Percentiles rank a stretch among this genome's conserved stretches.
These are phyloP conservation scores for Bruguiera hainesii DNA, from an alignment of 441 rosid genomes.

Conservation along the genomic window DNA sequence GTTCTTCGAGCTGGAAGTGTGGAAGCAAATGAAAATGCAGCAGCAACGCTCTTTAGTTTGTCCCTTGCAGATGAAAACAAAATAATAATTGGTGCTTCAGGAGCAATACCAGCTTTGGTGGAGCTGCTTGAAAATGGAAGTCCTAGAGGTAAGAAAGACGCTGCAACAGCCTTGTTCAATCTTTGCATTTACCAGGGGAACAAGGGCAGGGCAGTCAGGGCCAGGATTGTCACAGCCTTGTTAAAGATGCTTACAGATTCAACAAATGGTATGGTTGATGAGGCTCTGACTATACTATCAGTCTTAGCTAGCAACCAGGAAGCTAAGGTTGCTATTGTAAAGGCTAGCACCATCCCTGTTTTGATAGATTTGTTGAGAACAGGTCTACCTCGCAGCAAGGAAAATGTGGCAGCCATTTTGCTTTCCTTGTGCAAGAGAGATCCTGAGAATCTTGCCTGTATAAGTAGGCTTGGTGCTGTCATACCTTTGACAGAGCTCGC, in stretches of 20 bases:
- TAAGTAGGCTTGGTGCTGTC: conserved; percentile 70
- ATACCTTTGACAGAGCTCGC: conserved; percentile 74
- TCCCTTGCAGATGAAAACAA: conserved; percentile 87
- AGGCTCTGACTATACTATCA: conserved; percentile 74
- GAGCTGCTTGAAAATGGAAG: conserved; percentile 66
- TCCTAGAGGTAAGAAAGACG: conserved; percentile 83
- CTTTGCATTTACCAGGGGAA: conserved; percentile 80
- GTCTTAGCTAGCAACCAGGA: conserved; percentile 69
- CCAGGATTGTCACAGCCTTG: conserved; percentile 64
- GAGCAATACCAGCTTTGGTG: conserved; percentile 79
- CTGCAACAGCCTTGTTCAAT: conserved; percentile 86
- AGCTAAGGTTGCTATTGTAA: conserved; percentile 69
- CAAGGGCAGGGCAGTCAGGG: conserved; percentile 81
- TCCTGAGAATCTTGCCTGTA: conserved; percentile 46
- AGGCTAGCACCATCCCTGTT: conserved; percentile 57
- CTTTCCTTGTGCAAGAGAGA: conserved; percentile 83
- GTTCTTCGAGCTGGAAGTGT: conserved; percentile 78
- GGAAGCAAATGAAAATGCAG: conserved; percentile 87
- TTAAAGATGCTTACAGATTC: conserved; percentile 63
- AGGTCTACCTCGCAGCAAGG: conserved; percentile 64
- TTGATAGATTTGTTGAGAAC: conserved; percentile 57
- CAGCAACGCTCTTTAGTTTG: conserved; percentile 85
- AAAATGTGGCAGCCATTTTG: conserved; percentile 72
- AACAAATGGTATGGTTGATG: conserved; percentile 61
- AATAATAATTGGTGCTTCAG: conserved; percentile 87